Percentiles rank a stretch among this genome's conserved stretches.
Evolutionary conservation across 208 protist species (phyloP).

Genomic region (Acanthamoeba sp.): DNA sequence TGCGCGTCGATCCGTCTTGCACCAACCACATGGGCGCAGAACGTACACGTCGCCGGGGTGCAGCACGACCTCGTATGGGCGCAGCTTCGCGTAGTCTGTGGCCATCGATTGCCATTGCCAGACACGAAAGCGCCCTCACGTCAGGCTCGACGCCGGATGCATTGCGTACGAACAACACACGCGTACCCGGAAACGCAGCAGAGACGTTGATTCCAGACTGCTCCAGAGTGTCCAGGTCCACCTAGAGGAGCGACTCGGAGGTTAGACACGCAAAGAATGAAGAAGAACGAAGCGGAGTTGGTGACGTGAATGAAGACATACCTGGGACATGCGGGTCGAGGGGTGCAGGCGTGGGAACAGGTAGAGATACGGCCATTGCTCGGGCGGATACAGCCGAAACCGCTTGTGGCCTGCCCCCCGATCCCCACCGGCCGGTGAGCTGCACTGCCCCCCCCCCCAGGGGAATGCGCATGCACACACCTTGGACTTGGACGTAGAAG

Average conservation of each 20-base stretch:
- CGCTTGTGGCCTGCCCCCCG: conserved; percentile 22
- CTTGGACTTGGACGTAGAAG: conserved; percentile 67
- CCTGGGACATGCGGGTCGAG: conserved; percentile 60
- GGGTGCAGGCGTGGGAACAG: conserved; percentile 67
- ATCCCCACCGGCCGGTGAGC: too few species aligned
- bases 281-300: not conserved
- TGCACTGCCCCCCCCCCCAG: too few species aligned
- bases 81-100: conserved; percentile 5
- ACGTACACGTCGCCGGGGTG: conserved; percentile 65
- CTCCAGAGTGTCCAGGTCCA: not conserved
- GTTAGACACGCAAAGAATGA: too few species aligned
- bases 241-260: not conserved
- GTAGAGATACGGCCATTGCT: conserved; percentile 41
- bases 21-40: too few species aligned
- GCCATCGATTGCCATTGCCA: too few species aligned
- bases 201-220: not conserved
- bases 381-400: conserved; percentile 24
- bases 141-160: too few species aligned
- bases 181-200: not conserved
- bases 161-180: too few species aligned
- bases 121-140: too few species aligned
- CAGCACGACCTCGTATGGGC: conserved; percentile 11
- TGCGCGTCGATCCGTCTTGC: too few species aligned
- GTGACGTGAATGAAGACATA: not conserved
- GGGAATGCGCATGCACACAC: not conserved